Conservation (phyloP, 768 basidiomycete genomes). For the Agaricus subrufescens region DNA sequence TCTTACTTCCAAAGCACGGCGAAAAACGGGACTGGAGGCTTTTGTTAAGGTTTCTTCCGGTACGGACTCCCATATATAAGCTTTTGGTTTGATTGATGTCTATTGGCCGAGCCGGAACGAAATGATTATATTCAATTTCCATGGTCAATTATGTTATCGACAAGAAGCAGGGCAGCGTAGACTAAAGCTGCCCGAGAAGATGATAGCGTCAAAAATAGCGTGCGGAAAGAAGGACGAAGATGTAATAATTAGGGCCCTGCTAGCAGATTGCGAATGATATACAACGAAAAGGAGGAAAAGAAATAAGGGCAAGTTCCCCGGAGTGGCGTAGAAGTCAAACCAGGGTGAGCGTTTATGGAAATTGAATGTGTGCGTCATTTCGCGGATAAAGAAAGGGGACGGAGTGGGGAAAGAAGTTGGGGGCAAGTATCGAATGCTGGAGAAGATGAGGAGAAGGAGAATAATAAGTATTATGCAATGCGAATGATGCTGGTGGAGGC, state of each 20-base stretch:
- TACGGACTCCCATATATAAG: too few relatives aligned
- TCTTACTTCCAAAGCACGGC: too few relatives aligned
- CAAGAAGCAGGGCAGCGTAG: too few relatives aligned
- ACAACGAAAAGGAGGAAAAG: neutral
- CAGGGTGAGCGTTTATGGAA: constrained; percentile 3
- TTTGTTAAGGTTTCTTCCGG: too few relatives aligned
- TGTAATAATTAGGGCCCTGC: neutral
- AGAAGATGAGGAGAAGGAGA: neutral
- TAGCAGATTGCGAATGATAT: neutral
- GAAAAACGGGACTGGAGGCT: too few relatives aligned
- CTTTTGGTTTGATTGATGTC: too few relatives aligned
- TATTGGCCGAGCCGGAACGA: too few relatives aligned
- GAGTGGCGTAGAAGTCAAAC: constrained; percentile 2
- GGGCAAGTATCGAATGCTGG: neutral
- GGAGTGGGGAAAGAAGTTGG: neutral
- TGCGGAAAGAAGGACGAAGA: too few relatives aligned
- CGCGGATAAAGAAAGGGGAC: neutral
- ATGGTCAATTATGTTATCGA: too few relatives aligned
- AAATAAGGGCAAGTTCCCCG: neutral
- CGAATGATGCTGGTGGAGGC: neutral
- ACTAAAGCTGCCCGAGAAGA: too few relatives aligned
- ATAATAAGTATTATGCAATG: constrained; percentile 3
- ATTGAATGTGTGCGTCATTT: neutral
- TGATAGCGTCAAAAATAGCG: too few relatives aligned
- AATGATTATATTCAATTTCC: too few relatives aligned